Evolutionary conservation across 257 asterid species (phyloP).

Genomic region (Mitragyna speciosa): DNA sequence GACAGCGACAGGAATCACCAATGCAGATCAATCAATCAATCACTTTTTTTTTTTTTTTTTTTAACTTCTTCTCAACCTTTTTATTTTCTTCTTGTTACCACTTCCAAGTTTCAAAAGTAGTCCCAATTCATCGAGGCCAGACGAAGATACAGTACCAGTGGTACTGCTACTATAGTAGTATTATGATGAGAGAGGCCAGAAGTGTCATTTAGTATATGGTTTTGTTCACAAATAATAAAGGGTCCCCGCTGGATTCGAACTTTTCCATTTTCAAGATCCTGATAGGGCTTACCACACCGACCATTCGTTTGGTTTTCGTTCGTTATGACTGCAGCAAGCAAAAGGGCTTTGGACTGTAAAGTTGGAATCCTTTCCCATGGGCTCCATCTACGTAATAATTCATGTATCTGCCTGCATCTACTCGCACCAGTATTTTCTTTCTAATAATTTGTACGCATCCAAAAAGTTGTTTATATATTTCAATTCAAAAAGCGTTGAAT

Average conservation of each 20-base stretch:
- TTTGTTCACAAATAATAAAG: neutral
- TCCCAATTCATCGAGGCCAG: neutral
- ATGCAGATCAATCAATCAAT: neutral
- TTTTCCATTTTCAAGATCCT: neutral
- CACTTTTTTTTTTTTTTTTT: neutral
- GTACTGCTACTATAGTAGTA: too few species aligned
- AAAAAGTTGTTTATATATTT: neutral
- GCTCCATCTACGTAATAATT: neutral
- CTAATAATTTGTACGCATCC: neutral
- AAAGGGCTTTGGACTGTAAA: neutral
- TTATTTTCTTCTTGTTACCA: neutral
- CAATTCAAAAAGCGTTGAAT: neutral
- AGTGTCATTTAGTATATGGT: constrained; percentile 1
- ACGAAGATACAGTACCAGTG: neutral
- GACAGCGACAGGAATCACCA: neutral
- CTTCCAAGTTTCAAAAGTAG: neutral
- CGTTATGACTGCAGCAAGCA: neutral
- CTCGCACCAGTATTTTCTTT: neutral
- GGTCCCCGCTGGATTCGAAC: neutral
- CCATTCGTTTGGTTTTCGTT: constrained; percentile 3
- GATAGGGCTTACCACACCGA: neutral
- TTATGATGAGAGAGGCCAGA: neutral
- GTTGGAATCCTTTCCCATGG: neutral
- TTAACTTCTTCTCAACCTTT: neutral
- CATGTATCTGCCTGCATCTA: neutral